Base-by-base conservation (phyloP, 768 basidiomycete species). In the Lactarius sp. region DNA sequence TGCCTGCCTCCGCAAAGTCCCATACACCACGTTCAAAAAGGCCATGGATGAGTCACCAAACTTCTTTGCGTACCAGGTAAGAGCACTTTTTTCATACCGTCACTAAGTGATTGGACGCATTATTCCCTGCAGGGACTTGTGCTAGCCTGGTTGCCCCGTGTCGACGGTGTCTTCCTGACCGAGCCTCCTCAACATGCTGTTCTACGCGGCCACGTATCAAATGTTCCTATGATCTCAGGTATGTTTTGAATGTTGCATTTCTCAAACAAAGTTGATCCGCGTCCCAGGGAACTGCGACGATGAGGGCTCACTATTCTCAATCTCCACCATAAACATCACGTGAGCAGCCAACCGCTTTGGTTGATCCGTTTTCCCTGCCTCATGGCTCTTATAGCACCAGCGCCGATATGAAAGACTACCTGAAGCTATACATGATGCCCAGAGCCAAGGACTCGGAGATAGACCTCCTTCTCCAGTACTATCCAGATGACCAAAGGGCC, bases 271-370 rank as follows among this genome's bases (percentile, higher is more conserved):
- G 20, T 54, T 52, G 34, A 59, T n/a, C 8, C 18, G 46, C n/a
- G 31, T 66, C n/a, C 5, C 50, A 77, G 82, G 82, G n/a, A 78
- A 83, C 65, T 78, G 77, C 64, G 82, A 85, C 56, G 85, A 86
- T 58, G 85, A 87, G 69, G 85, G 84, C 7, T 83, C 84, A 0
- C 52, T 75, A 4, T 77, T 76, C 68, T 63, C 74, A 0, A 20
- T 75, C 7, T 56, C 68, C 3, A 69, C 51, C 0, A 37, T 59
- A 5, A 75, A 75, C 59, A 66, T 77, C 44, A 70, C 73, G 76
- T 76, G 65, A 3, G 71, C 57, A 20, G 36, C 59, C 56, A 22
- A 54, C 3, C 16, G 16, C 20, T 6, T 16, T 53, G 13, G 31
- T 34, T 10, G 36, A 12, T 53, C 27, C 22, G 12, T n/a, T 10